These are phyloP conservation scores for Amylostereum areolatum DNA, from an alignment of 1,284 basidiomycete genomes.

Conservation along the genomic window DNA sequence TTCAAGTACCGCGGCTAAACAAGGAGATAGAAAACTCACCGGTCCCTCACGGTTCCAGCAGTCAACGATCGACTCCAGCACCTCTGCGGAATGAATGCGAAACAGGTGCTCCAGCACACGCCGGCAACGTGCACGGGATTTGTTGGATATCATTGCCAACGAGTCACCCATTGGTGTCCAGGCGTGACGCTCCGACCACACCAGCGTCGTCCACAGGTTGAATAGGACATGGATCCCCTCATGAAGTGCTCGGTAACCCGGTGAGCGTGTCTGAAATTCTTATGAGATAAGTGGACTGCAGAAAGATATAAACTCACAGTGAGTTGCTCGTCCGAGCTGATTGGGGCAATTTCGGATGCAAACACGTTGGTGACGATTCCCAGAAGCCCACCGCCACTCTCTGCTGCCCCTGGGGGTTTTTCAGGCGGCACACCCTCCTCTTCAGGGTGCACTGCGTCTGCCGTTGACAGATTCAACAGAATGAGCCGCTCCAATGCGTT, in stretches of 20 bases:
- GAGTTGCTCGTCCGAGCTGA: conserved; percentile 45
- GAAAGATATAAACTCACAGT: conserved; percentile 35
- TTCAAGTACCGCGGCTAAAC: conserved; percentile 23
- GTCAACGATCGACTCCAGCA: conserved; percentile 77
- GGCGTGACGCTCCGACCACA: conserved; percentile 37
- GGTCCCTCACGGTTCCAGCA: conserved; percentile 66
- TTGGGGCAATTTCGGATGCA: conserved; percentile 47
- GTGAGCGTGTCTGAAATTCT: conserved; percentile 48
- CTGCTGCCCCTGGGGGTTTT: conserved; percentile 35
- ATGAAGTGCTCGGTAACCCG: conserved; percentile 65
- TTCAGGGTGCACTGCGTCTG: conserved; percentile 45
- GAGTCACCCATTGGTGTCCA: conserved; percentile 61
- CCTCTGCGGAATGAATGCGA: conserved; percentile 71
- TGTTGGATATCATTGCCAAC: conserved; percentile 55
- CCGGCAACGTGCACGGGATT: conserved; percentile 62
- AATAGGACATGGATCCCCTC: conserved; percentile 69
- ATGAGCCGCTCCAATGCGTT: conserved; percentile 81
- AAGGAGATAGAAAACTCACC: conserved; percentile 28
- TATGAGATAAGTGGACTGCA: conserved; percentile 7
- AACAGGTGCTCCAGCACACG: conserved; percentile 86
- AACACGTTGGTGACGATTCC: conserved; percentile 82
- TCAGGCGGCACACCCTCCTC: conserved; percentile 53
- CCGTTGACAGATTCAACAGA: conserved; percentile 51
- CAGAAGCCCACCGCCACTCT: conserved; percentile 57
- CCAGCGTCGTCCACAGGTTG: conserved; percentile 60